Conservation (phyloP, 2,329 filamentous ascomycete genomes). For the Scedosporium dehoogii region DNA sequence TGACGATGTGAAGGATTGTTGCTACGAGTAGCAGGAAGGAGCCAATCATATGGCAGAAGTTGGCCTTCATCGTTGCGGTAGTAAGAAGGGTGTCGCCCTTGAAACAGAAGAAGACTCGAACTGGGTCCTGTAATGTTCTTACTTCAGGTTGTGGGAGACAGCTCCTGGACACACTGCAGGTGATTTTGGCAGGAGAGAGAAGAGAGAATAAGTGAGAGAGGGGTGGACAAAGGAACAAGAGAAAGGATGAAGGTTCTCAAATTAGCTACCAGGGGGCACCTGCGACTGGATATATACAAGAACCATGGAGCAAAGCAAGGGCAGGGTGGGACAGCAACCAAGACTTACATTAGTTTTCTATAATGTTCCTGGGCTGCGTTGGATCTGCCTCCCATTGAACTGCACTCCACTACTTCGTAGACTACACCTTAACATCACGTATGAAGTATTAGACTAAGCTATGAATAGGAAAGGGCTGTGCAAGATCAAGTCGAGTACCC, state of each 20-base stretch:
- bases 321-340: too few relatives aligned
- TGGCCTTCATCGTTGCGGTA: neutral
- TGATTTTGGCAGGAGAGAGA: neutral
- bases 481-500: neutral
- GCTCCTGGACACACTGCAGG: neutral
- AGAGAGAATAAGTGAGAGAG: neutral
- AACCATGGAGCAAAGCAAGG: neutral
- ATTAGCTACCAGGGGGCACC: conserved; percentile 3
- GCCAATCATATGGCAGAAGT: conserved; percentile 41
- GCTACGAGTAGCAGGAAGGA: conserved; percentile 46
- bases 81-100: neutral
- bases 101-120: neutral
- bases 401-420: neutral
- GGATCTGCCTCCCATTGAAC: too few relatives aligned
- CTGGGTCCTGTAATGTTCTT: neutral
- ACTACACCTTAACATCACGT: neutral
- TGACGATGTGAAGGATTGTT: conserved; percentile 46
- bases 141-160: neutral
- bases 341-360: neutral
- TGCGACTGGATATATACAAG: neutral
- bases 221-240: neutral
- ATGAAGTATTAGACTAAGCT: neutral
- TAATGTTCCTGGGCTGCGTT: neutral
- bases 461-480: neutral
- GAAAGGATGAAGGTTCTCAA: conserved; percentile 3